Conservation (phyloP, 345 rosid genomes). For the Nasturtium officinale region DNA sequence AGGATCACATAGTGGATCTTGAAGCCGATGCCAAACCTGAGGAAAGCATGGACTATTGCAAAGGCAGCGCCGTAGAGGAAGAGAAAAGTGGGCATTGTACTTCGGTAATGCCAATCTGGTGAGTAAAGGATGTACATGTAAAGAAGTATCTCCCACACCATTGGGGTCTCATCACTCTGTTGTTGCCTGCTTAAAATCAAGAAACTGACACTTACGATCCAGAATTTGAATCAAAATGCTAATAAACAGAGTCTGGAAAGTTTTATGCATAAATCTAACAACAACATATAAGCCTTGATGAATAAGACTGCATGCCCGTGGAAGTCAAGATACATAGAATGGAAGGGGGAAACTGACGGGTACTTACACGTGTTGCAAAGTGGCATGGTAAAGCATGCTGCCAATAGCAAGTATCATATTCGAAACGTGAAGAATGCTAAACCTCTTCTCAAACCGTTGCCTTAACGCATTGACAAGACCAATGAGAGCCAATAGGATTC, state of each 20-base stretch:
- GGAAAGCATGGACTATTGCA: conserved; percentile 65
- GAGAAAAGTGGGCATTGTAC: conserved; percentile 95
- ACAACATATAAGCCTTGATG: neutral
- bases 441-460: conserved; percentile 94
- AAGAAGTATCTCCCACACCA: conserved; percentile 99
- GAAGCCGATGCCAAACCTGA: conserved; percentile 78
- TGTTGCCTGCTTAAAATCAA: conserved; percentile 64
- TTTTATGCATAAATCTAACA: neutral
- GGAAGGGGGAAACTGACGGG: neutral
- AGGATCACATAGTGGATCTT: conserved; percentile 79
- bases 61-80: conserved; percentile 84
- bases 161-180: conserved; percentile 97
- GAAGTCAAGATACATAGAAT: neutral
- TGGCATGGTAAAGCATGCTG: conserved; percentile 89
- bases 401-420: conserved; percentile 91
- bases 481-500: conserved; percentile 76
- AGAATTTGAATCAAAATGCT: neutral
- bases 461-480: conserved; percentile 85
- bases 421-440: conserved; percentile 84
- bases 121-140: conserved; percentile 94
- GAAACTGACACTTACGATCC: neutral
- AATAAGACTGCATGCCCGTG: neutral
- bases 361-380: conserved; percentile 78
- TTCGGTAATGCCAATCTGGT: conserved; percentile 96
- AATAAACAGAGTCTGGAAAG: neutral